These are phyloP conservation scores for Phytophthora cactorum DNA, from an alignment of 352 stramenopile genomes.

Conservation along the genomic window DNA sequence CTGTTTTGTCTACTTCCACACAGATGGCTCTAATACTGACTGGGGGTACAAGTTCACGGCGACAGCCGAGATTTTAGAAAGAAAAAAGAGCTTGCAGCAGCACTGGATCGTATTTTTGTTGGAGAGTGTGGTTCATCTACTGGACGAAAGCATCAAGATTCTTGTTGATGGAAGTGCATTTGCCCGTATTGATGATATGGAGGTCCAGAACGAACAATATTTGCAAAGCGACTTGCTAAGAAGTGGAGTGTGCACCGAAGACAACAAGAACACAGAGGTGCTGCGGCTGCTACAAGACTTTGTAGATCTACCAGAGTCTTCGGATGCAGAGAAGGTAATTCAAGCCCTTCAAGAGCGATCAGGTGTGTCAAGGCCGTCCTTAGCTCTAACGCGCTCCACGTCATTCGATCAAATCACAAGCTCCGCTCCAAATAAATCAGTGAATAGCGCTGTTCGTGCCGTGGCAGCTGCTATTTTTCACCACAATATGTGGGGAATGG, in stretches of 20 bases:
- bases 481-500: conserved; percentile 89
- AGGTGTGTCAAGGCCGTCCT: conserved; percentile 16
- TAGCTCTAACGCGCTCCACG: conserved; percentile 31
- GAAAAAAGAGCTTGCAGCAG: conserved; percentile 53
- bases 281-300: conserved; percentile 69
- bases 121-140: conserved; percentile 49
- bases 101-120: conserved; percentile 72
- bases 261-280: conserved; percentile 66
- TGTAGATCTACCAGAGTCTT: conserved; percentile 41
- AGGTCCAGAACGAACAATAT: conserved; percentile 58
- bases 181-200: conserved; percentile 51
- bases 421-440: conserved; percentile 37
- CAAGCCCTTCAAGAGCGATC: conserved; percentile 46
- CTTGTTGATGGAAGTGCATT: conserved; percentile 59
- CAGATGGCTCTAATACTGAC: conserved; percentile 85
- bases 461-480: conserved; percentile 83
- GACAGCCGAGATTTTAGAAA: conserved; percentile 66
- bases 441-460: conserved; percentile 72
- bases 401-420: conserved; percentile 51
- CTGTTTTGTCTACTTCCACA: conserved; percentile 86
- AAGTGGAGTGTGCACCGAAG: conserved; percentile 51
- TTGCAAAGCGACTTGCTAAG: conserved; percentile 77
- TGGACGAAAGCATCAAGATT: conserved; percentile 60
- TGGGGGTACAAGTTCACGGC: conserved; percentile 86
- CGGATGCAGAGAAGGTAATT: conserved; percentile 53